A percentile compares a stretch with the other conserved stretches of the same genome.
phyloP scores from a whole-genome alignment of 1,139 yeast genomes.

The Eremothecium gossypii region DNA sequence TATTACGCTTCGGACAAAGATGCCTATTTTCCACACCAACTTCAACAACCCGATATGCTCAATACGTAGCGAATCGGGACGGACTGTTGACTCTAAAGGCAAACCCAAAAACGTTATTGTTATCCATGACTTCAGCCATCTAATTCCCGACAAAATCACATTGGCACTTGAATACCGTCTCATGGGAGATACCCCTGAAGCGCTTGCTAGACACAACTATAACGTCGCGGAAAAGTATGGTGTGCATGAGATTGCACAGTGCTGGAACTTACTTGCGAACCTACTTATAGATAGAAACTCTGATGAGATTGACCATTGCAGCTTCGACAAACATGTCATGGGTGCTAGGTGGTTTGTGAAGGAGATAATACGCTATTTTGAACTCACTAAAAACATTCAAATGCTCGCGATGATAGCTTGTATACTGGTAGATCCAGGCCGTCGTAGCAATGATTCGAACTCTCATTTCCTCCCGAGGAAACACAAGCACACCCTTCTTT shows the following conservation, averaged over 20 bases:
- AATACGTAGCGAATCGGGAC: slow-evolving; percentile 21
- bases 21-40: slow-evolving; percentile 25
- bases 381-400: slow-evolving; percentile 58
- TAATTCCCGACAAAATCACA: slow-evolving; percentile 70
- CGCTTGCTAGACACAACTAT: slow-evolving; percentile 60
- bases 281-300: slow-evolving; percentile 22
- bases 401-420: slow-evolving; percentile 89
- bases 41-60: slow-evolving; percentile 21
- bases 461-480: background rate
- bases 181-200: slow-evolving; percentile 56
- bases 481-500: slow-evolving; percentile 6
- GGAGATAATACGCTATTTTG: slow-evolving; percentile 58
- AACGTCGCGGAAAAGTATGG: slow-evolving; percentile 62
- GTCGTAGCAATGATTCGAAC: background rate
- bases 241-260: slow-evolving; percentile 53
- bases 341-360: slow-evolving; percentile 70
- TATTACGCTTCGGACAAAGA: slow-evolving; percentile 28
- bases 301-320: slow-evolving; percentile 33
- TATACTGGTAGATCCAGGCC: slow-evolving; percentile 32
- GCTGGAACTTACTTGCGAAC: slow-evolving; percentile 59
- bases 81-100: slow-evolving; percentile 21
- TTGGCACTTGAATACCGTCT: slow-evolving; percentile 70
- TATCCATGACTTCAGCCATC: slow-evolving; percentile 55
- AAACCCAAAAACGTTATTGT: slow-evolving; percentile 45
- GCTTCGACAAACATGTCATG: slow-evolving; percentile 79